Evolutionary conservation across 768 basidiomycete species (phyloP).

Genomic region (Lactifluus echinatus): DNA sequence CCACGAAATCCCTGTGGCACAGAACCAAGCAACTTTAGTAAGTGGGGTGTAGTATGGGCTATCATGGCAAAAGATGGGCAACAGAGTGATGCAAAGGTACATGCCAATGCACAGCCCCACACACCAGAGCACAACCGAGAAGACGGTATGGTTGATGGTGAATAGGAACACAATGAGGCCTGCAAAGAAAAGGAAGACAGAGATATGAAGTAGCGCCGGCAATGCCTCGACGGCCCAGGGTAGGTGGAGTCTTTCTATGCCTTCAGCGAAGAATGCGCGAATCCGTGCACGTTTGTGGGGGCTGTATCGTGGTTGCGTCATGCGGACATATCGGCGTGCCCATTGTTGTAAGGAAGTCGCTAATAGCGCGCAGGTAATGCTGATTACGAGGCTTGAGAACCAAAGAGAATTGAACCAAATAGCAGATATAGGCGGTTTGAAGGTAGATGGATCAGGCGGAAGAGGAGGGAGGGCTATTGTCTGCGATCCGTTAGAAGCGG

Average conservation of each 20-base stretch:
- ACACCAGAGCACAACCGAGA: conserved; percentile 8
- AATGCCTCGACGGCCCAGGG: conserved; percentile 8
- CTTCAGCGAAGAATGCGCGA: conserved; percentile 13
- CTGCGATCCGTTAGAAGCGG: not conserved
- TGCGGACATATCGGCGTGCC: conserved; percentile 13
- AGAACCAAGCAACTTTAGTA: conserved; percentile 11
- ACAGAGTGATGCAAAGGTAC: conserved; percentile 10
- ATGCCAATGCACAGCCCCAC: conserved; percentile 4
- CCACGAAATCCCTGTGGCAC: conserved; percentile 10
- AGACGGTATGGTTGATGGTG: conserved; percentile 21
- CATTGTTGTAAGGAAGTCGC: conserved; percentile 14
- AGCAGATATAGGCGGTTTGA: conserved; percentile 1
- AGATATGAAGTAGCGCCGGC: conserved; percentile 36
- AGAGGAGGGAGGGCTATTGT: not conserved
- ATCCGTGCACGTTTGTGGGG: conserved; percentile 10
- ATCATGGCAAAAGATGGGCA: conserved; percentile 15
- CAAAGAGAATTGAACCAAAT: conserved; percentile 12
- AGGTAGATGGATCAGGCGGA: not conserved
- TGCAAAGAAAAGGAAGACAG: conserved; percentile 43
- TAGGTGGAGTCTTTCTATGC: conserved; percentile 8
- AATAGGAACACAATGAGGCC: conserved; percentile 39
- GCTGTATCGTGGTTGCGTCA: conserved; percentile 11
- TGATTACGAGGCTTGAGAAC: conserved; percentile 13
- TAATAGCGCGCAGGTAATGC: conserved; percentile 7
- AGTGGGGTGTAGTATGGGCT: conserved; percentile 23